Evolutionary conservation across 805 yeast genomes (phyloP).

Genomic region (Ogataea siamensis): DNA sequence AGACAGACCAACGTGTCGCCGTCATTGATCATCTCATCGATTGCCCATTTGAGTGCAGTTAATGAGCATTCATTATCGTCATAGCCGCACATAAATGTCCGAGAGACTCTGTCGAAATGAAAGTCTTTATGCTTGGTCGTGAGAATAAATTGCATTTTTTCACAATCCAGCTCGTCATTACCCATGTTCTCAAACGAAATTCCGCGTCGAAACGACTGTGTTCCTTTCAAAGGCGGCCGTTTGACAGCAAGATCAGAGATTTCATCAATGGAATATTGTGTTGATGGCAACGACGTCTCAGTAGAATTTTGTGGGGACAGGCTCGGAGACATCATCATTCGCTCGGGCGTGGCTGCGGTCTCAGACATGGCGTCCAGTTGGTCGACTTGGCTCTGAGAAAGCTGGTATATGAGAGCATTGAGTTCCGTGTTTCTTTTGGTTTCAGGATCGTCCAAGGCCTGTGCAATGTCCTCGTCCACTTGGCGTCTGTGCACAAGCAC

Average conservation of each 20-base stretch:
- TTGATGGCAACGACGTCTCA: conserved; percentile 3
- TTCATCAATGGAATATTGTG: conserved; percentile 4
- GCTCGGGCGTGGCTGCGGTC: conserved; percentile 12
- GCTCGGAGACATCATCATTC: conserved; percentile 21
- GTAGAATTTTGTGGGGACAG: conserved; percentile 9
- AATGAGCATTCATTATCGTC: conserved; percentile 42
- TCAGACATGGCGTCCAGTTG: conserved; percentile 10
- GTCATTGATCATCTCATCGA: conserved; percentile 42
- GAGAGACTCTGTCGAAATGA: conserved; percentile 35
- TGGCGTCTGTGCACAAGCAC: background rate
- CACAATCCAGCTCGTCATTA: conserved; percentile 31
- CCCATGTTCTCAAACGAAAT: conserved; percentile 44
- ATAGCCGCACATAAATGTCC: conserved; percentile 45
- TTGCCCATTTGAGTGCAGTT: conserved; percentile 44
- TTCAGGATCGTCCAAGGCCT: conserved; percentile 22
- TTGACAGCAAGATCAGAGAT: conserved; percentile 1
- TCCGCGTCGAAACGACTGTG: conserved; percentile 28
- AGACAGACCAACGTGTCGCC: conserved; percentile 47
- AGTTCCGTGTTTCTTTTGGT: conserved; percentile 30
- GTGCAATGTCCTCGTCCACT: conserved; percentile 4
- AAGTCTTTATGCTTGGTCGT: conserved; percentile 39
- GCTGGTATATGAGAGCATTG: conserved; percentile 31
- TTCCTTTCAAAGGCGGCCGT: conserved; percentile 11
- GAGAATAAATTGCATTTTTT: conserved; percentile 36
- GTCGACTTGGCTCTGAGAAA: conserved; percentile 21